Conservation (phyloP, 2,329 filamentous ascomycete species). For the Talaromyces sp. region DNA sequence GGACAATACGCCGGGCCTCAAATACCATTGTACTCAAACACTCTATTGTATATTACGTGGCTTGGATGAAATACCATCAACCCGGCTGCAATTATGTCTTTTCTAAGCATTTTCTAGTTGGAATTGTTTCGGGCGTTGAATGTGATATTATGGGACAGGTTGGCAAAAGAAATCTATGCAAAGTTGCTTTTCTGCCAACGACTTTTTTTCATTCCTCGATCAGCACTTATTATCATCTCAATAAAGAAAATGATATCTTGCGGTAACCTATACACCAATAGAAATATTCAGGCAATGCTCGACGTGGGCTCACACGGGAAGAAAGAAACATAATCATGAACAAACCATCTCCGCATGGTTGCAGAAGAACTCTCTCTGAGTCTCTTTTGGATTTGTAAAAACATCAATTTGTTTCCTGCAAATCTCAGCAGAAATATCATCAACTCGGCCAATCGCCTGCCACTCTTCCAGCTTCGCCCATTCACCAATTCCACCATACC, state of each 20-base stretch:
- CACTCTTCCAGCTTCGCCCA: slow-evolving; percentile 40
- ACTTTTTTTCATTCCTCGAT: neutral
- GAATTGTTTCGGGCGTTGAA: slow-evolving; percentile 8
- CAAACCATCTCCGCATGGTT: slow-evolving; percentile 3
- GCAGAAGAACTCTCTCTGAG: neutral
- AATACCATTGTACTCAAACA: neutral
- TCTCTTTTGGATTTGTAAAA: slow-evolving; percentile 15
- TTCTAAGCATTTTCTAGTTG: slow-evolving; percentile 9
- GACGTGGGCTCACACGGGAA: neutral
- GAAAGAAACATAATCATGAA: neutral
- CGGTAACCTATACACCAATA: neutral
- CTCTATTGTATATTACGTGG: slow-evolving; percentile 11
- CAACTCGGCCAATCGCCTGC: slow-evolving; percentile 30
- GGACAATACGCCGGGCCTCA: neutral
- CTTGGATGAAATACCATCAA: neutral
- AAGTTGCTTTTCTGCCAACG: neutral
- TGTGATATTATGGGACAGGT: slow-evolving; percentile 9
- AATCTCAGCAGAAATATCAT: too few species aligned
- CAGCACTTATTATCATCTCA: neutral
- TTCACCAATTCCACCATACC: slow-evolving; percentile 39
- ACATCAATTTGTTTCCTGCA: slow-evolving; percentile 29
- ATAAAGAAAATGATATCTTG: neutral
- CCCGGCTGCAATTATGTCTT: neutral
- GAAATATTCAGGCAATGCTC: neutral
- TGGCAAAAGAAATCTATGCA: slow-evolving; percentile 8